Evolutionary conservation across 1,139 yeast species (phyloP).

Genomic region (Trichomonascaceae sp.): DNA sequence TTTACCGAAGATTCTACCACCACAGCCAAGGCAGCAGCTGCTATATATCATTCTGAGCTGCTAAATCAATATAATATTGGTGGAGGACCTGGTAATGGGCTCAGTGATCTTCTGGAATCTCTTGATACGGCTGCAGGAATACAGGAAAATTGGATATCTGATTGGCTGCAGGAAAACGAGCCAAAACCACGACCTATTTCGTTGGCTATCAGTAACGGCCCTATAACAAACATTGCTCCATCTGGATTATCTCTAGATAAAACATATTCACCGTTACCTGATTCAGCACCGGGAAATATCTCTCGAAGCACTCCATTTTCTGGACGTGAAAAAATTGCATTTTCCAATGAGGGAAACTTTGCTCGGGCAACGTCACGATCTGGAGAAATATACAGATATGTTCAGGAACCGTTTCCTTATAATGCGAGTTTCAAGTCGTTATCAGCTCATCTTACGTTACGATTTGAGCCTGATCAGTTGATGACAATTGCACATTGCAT

Average conservation of each 20-base stretch:
- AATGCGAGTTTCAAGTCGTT: conserved; percentile 87
- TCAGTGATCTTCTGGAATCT: conserved; percentile 4
- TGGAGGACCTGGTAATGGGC: conserved; percentile 11
- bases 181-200: conserved; percentile 24
- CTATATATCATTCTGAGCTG: conserved; percentile 12
- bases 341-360: background rate
- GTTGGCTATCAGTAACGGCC: conserved; percentile 20
- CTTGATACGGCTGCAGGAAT: conserved; percentile 8
- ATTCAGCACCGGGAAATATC: background rate
- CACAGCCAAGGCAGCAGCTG: conserved; percentile 8
- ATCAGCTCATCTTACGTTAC: conserved; percentile 60
- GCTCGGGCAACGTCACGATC: conserved; percentile 39
- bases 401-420: conserved; percentile 72
- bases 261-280: conserved; percentile 6
- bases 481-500: conserved; percentile 82
- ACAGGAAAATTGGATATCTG: conserved; percentile 9
- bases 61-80: conserved; percentile 15
- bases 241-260: conserved; percentile 3
- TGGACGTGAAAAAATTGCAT: conserved; percentile 1
- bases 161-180: conserved; percentile 19
- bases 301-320: background rate
- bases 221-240: conserved; percentile 1
- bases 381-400: conserved; percentile 71
- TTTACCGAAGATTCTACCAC: conserved; percentile 5
- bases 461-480: conserved; percentile 66